Percentiles rank a stretch among this genome's conserved stretches.
These are phyloP conservation scores for Amphichorda felina DNA, from an alignment of 2,329 filamentous ascomycete genomes.

Conservation along the genomic window DNA sequence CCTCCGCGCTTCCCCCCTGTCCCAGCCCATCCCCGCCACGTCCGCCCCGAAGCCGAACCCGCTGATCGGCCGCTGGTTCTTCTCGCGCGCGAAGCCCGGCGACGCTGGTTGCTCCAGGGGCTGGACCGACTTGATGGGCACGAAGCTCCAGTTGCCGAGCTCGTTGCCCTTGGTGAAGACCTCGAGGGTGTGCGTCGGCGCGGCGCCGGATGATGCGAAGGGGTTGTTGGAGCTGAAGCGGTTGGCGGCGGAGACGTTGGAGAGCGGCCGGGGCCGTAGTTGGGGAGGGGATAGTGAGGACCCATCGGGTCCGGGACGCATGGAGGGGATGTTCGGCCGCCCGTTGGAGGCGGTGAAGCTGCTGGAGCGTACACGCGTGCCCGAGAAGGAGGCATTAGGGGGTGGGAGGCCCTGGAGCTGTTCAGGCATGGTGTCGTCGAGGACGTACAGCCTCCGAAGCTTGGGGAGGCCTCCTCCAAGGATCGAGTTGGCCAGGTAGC, in stretches of 20 bases:
- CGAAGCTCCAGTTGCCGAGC: constrained; percentile 46
- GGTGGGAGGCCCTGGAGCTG: constrained; percentile 61
- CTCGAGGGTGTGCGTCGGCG: constrained; percentile 42
- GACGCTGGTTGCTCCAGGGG: background rate
- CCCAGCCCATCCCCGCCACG: constrained; percentile 34
- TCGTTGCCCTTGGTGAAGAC: constrained; percentile 50
- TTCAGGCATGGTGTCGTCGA: constrained; percentile 74
- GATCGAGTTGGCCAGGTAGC: constrained; percentile 75
- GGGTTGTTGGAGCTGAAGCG: constrained; percentile 52
- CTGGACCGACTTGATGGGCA: constrained; percentile 28
- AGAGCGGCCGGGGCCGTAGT: constrained; percentile 15
- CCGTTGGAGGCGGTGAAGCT: constrained; percentile 4
- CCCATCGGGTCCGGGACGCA: constrained; percentile 5
- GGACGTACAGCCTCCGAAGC: constrained; percentile 70
- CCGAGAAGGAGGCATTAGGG: constrained; percentile 30
- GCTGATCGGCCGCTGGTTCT: constrained; percentile 32
- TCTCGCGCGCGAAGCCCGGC: constrained; percentile 8
- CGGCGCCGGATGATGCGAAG: constrained; percentile 26
- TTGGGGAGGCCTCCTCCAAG: constrained; percentile 63
- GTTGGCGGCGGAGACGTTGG: constrained; percentile 15
- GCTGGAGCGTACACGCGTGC: constrained; percentile 16
- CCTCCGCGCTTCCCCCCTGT: constrained; percentile 36
- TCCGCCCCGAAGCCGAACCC: constrained; percentile 46
- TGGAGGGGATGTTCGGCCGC: constrained; percentile 1
- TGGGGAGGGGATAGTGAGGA: constrained; percentile 13